Percentiles rank a stretch among this genome's conserved stretches.
These are phyloP conservation scores for Vickermania ingenoplastis DNA, from an alignment of 208 protist genomes.

Conservation along the genomic window DNA sequence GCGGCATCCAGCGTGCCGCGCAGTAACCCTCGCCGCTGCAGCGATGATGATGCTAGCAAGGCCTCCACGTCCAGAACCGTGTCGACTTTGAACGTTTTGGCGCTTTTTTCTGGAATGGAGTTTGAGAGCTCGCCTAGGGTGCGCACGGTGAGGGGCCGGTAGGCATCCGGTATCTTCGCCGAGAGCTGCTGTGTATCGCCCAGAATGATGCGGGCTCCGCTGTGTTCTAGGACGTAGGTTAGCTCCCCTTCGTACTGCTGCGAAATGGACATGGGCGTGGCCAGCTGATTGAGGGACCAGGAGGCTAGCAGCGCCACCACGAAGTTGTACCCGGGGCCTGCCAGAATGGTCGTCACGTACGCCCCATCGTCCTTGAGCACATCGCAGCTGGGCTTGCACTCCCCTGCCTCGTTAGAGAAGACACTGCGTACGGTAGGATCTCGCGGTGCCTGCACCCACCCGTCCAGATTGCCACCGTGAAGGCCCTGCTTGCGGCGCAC, in stretches of 20 bases:
- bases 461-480: conserved; percentile 21
- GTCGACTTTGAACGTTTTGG: conserved; percentile 37
- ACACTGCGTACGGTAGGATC: conserved; percentile 46
- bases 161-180: conserved; percentile 49
- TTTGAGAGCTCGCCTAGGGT: conserved; percentile 8
- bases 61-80: conserved; percentile 34
- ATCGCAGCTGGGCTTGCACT: conserved; percentile 53
- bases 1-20: neutral
- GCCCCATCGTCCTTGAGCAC: conserved; percentile 49
- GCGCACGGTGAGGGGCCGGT: conserved; percentile 30
- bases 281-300: conserved; percentile 73
- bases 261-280: conserved; percentile 57
- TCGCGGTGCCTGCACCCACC: conserved; percentile 55
- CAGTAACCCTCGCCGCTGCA: neutral
- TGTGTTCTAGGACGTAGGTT: conserved; percentile 78
- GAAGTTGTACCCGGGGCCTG: conserved; percentile 56
- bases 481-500: conserved; percentile 23
- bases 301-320: conserved; percentile 62
- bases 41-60: conserved; percentile 13
- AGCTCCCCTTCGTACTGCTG: conserved; percentile 67
- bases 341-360: conserved; percentile 53
- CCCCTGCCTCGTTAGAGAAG: conserved; percentile 33
- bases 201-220: conserved; percentile 39
- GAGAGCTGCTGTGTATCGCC: conserved; percentile 35
- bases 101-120: neutral